Evolutionary conservation across 805 yeast genomes (phyloP).

Genomic region (Candida boleticola): DNA sequence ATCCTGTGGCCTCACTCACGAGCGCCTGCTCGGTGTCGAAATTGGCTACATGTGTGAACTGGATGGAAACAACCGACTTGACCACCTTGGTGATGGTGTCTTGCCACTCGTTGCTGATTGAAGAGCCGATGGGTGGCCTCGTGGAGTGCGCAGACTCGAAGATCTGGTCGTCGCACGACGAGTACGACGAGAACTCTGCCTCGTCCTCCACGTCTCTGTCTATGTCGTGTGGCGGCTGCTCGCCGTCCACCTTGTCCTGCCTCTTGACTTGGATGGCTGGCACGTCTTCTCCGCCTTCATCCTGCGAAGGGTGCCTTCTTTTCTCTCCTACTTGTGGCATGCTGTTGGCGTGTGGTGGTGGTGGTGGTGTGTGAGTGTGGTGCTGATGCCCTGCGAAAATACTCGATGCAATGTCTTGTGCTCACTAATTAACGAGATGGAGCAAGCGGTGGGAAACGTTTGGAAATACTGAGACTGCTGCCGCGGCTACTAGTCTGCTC

Average conservation of each 20-base stretch:
- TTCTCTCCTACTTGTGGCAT: neutral
- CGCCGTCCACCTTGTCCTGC: constrained; percentile 12
- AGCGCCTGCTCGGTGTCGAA: constrained; percentile 83
- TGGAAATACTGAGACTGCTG: no score
- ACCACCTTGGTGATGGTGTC: constrained; percentile 78
- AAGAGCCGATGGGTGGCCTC: neutral
- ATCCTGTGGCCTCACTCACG: constrained; percentile 92
- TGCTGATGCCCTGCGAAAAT: no score
- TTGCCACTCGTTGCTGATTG: constrained; percentile 55
- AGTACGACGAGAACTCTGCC: constrained; percentile 8
- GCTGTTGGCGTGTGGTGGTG: no score
- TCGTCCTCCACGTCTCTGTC: constrained; percentile 12
- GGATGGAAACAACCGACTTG: constrained; percentile 82
- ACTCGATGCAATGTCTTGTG: no score
- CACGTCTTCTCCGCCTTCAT: neutral
- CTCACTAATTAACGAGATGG: no score
- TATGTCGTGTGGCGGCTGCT: no score
- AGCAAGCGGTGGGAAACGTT: no score
- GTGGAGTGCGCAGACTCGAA: neutral
- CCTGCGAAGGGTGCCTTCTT: constrained; percentile 1
- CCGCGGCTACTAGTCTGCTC: no score
- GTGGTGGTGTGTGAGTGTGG: no score
- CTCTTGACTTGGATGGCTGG: neutral
- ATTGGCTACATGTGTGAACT: constrained; percentile 79
- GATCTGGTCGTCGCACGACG: constrained; percentile 12